Percentiles rank a stretch among this genome's conserved stretches.
These are phyloP conservation scores for Talaromyces pinophilus DNA, from an alignment of 2,329 filamentous ascomycete genomes.

Conservation along the genomic window DNA sequence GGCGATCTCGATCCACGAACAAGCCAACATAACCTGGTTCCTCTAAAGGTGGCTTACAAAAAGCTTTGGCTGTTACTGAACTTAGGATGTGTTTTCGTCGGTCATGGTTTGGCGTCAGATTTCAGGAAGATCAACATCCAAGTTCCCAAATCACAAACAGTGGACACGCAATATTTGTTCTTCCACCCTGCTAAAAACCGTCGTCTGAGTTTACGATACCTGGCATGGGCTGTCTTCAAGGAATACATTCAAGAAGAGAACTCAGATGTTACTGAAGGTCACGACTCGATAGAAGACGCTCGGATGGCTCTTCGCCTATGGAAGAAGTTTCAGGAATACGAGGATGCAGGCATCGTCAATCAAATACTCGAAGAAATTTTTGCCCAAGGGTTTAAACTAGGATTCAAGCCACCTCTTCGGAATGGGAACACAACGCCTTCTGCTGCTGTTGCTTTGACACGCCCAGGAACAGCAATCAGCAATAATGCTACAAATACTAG, in stretches of 20 bases:
- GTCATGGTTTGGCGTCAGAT: constrained; percentile 90
- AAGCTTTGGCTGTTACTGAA: constrained; percentile 97
- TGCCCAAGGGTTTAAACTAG: constrained; percentile 59
- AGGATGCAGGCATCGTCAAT: constrained; percentile 80
- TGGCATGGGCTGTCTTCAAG: constrained; percentile 87
- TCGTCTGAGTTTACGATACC: constrained; percentile 86
- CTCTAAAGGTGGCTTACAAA: constrained; percentile 92
- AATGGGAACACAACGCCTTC: constrained; percentile 30
- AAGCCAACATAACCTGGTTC: constrained; percentile 80
- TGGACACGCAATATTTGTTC: constrained; percentile 92
- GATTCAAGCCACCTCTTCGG: constrained; percentile 58
- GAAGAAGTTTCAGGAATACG: constrained; percentile 86
- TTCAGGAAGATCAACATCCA: constrained; percentile 99
- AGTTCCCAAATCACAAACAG: constrained; percentile 83
- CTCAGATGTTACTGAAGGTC: constrained; percentile 50
- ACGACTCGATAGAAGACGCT: constrained; percentile 95
- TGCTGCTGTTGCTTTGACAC: constrained; percentile 30
- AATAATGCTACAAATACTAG: constrained; percentile 38
- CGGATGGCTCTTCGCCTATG: constrained; percentile 85
- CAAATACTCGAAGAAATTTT: constrained; percentile 87
- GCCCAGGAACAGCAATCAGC: constrained; percentile 44
- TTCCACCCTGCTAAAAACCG: constrained; percentile 77
- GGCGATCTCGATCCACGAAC: constrained; percentile 78
- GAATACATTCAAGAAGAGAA: constrained; percentile 91
- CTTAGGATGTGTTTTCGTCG: constrained; percentile 88